Evolutionary conservation across 371 early-diverging fungal genomes (phyloP), one percentile per base, ranked within the genome.

Genomic region (Lichtheimia ornata): DNA sequence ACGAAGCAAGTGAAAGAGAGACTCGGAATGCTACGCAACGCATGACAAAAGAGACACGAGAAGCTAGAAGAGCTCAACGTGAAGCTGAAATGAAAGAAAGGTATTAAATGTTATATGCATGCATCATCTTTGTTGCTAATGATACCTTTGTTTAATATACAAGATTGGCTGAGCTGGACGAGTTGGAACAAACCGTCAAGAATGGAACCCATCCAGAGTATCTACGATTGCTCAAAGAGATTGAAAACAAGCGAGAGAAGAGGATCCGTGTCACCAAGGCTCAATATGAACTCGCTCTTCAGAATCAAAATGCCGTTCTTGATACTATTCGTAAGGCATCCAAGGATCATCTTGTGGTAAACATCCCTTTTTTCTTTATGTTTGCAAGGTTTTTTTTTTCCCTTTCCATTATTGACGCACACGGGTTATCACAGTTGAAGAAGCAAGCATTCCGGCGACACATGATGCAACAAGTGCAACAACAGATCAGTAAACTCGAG

Each of bases 31-130:
- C 54, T n/a, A 57, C 61, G 17, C 70, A 70, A 28, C 50, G 70
- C 35, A 51, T 70, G 41, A 58, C 66, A 4, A 70, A 70, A 43
- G 70, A 70, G 42, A 66, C 70, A 14, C 66, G 63, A 44, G 70
- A 70, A 24, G 70, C 70, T 7, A 65, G 53, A 44, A 62, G 59
- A 41, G 70, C 70, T 7, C 65, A 70, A 50, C 56, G 70, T 15
- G 70, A 65, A 42, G 50, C 58, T 12, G 40, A 57, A 18, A 49
- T 66, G 43, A 65, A 64, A 58, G 44, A 63, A 55, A 70, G 57
- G 70, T 59, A 61, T 9, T 35, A 11, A 35, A 65, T 58, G 41
- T 13, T 24, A 27, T 42, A 56, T 42, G 11, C 42, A 43, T 55
- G 43, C 17, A 18, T 56, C 18, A 44, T 27, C 14, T 24, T 30